Evolutionary conservation across 78 protist species (phyloP), one percentile per base, ranked within the genome.

Genomic region (Dictyostelium citrinum): DNA sequence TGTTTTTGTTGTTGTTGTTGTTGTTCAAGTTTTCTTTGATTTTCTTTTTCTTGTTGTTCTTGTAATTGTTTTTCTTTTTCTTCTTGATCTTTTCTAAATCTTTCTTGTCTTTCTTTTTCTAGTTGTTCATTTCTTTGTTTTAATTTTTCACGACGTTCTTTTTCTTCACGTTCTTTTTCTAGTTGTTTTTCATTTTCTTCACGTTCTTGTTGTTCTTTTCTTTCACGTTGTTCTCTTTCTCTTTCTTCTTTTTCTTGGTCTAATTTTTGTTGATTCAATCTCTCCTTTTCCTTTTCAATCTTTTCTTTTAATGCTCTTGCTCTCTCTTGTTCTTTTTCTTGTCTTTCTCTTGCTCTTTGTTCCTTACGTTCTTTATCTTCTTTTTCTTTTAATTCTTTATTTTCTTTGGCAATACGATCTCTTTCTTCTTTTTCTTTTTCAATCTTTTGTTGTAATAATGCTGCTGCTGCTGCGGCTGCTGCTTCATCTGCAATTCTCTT

Each of bases 401-500:
- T 33, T 27, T 61, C 75, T 37, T 72, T 27, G 17, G 3, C 27
- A 67, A 67, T 29, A 71, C 78, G 78, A 11, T 71, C 78, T 31
- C 27, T 71, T 33, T 71, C 78, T 33, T 71, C 78, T 8, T 9
- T 35, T 35, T 35, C 78, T 5, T 29, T 35, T 71, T 35, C 39
- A 71, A 16, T 27, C 64, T 55, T 55, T 55, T 55, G 64, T 55
- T 55, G 43, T 67, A 29, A 29, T 29, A 67, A 29, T 29, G 12
- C 12, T 29, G 37, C 16, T 67, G 31, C 37, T 67, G 37, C 64
- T 49, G 17, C 17, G 12, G 60, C 60, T 20, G 64, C 75, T 29
- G 90, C 90, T 58, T 81, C 85, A 27, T 81, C 78, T 17, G 91
- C 83, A 5, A 84, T 3, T 37, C 83, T 29, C 45, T 84, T 39